Percentiles rank a stretch among this genome's conserved stretches.
Conservation (phyloP, 1,284 basidiomycete genomes). For the Gymnopus androsaceus region DNA sequence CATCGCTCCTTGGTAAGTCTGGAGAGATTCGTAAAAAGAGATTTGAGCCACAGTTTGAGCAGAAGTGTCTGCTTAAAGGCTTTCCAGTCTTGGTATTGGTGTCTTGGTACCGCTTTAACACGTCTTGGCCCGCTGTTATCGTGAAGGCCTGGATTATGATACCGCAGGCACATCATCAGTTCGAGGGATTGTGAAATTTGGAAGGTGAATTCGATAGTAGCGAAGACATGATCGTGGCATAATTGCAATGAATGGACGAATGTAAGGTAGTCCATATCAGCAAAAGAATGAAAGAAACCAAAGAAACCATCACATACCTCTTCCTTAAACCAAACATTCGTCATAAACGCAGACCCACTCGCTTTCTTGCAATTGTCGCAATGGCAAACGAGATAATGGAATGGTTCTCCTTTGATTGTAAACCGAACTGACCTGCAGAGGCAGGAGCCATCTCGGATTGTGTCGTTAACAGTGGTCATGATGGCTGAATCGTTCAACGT, state of each 20-base stretch:
- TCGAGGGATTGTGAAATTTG: neutral
- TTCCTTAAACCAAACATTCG: conserved; percentile 33
- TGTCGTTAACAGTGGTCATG: neutral
- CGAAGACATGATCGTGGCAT: too few species aligned
- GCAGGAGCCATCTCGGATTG: conserved; percentile 26
- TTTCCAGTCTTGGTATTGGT: conserved; percentile 32
- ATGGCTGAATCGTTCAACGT: too few species aligned
- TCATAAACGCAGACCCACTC: conserved; percentile 35
- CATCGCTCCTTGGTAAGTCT: conserved; percentile 19
- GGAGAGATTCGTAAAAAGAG: conserved; percentile 31
- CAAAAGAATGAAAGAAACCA: too few species aligned
- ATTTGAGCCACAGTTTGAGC: conserved; percentile 35
- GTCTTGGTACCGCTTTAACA: conserved; percentile 32
- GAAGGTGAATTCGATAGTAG: neutral
- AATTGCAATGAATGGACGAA: too few species aligned
- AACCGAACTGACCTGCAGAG: conserved; percentile 31
- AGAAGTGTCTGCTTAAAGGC: conserved; percentile 35
- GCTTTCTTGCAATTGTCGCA: conserved; percentile 37
- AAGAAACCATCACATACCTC: conserved; percentile 22
- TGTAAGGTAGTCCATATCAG: too few species aligned
- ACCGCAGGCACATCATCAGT: neutral
- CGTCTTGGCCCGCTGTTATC: conserved; percentile 28
- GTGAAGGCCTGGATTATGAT: conserved; percentile 11
- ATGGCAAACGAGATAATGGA: conserved; percentile 35
- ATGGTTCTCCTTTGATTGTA: conserved; percentile 33